These are phyloP conservation scores for Calendula officinalis DNA, from an alignment of 129 eudicot genomes.

Conservation along the genomic window DNA sequence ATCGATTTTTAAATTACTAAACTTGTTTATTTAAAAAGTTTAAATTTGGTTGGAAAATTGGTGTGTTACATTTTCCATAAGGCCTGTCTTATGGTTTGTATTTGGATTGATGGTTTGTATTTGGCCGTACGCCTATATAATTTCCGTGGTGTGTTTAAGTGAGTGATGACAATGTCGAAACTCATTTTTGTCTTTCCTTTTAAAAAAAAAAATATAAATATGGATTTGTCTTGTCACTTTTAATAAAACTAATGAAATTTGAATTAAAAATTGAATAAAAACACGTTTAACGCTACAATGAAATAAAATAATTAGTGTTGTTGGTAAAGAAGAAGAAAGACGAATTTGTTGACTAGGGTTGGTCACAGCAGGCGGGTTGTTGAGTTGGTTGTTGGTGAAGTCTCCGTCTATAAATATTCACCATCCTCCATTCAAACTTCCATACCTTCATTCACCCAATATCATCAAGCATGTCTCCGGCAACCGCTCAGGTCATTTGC, in stretches of 20 bases:
- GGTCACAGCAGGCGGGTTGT: conserved; percentile 16
- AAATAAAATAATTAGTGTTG: neutral
- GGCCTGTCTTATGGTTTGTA: too few species aligned
- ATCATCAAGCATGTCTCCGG: conserved; percentile 51
- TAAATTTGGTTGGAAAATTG: too few species aligned
- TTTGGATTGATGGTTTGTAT: too few species aligned
- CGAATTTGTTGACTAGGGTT: conserved; percentile 33
- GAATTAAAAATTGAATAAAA: neutral
- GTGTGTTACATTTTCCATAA: too few species aligned
- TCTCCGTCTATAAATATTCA: conserved; percentile 18
- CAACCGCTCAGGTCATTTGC: conserved; percentile 55
- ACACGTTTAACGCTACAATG: neutral
- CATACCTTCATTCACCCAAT: neutral
- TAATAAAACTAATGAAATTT: neutral
- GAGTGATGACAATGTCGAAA: too few species aligned
- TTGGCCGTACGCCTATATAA: too few species aligned
- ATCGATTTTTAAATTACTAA: too few species aligned
- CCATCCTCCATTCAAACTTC: neutral
- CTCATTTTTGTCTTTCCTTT: too few species aligned
- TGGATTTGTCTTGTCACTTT: neutral
- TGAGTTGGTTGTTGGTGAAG: conserved; percentile 29
- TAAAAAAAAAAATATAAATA: too few species aligned
- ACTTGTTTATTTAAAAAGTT: too few species aligned
- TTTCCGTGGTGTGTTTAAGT: too few species aligned
- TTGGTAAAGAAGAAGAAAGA: neutral